Conservation (phyloP, 2,329 filamentous ascomycete genomes). For the Paracorniculantispora psalliotae region DNA sequence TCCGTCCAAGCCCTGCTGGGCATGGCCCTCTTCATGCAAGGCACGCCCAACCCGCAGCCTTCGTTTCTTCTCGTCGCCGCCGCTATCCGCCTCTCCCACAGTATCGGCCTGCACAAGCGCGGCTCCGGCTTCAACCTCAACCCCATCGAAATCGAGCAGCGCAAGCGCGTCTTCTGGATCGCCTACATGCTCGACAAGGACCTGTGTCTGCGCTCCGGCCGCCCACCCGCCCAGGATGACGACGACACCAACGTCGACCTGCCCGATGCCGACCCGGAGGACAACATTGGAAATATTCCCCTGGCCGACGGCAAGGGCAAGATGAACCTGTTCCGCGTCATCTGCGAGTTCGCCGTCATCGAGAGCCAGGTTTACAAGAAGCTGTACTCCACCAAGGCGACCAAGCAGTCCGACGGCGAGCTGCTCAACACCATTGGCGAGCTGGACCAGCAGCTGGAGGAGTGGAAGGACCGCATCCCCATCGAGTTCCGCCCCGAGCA, state of each 20-base stretch:
- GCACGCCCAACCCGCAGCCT: constrained; percentile 93
- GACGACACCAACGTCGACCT: constrained; percentile 91
- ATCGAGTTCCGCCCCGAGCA: constrained; percentile 96
- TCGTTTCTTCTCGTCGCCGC: constrained; percentile 87
- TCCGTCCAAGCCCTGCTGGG: constrained; percentile 92
- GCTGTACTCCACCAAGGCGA: constrained; percentile 87
- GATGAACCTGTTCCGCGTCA: constrained; percentile 88
- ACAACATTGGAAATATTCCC: constrained; percentile 93
- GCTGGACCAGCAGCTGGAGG: constrained; percentile 80
- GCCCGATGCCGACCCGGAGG: constrained; percentile 81
- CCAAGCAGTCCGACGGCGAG: constrained; percentile 87
- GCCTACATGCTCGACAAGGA: constrained; percentile 63
- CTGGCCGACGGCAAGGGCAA: constrained; percentile 84
- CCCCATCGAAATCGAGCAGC: constrained; percentile 88
- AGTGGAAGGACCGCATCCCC: constrained; percentile 95
- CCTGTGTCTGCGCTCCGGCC: constrained; percentile 53
- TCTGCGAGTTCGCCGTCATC: constrained; percentile 88
- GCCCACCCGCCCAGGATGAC: constrained; percentile 58
- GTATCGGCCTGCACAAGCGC: constrained; percentile 90
- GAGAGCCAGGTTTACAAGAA: constrained; percentile 92
- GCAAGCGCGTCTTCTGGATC: constrained; percentile 62
- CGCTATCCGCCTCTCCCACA: constrained; percentile 85
- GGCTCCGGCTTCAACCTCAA: constrained; percentile 92
- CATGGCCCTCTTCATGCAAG: constrained; percentile 92
- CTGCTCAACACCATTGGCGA: constrained; percentile 93